phyloP scores from a whole-genome alignment of 2,329 filamentous ascomycete species.

The Fusarium xylarioides region DNA sequence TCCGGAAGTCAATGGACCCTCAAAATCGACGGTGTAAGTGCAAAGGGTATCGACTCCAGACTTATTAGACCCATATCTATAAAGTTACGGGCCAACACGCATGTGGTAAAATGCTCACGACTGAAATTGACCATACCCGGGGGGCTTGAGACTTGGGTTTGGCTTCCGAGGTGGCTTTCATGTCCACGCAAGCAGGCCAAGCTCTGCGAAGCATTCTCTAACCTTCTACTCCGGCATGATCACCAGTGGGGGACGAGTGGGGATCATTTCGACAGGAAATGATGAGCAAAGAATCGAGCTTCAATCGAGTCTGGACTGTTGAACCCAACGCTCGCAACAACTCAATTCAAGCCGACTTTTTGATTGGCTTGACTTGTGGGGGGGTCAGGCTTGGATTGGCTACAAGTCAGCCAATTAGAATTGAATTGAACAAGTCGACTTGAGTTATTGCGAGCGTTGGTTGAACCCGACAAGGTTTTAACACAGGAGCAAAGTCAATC shows the following conservation, averaged over 20 bases:
- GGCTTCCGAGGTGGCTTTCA: conserved; percentile 14
- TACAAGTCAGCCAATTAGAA: no score
- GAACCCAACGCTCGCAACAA: no score
- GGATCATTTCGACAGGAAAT: conserved; percentile 18
- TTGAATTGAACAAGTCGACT: no score
- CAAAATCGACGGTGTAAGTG: background rate
- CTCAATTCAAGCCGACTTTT: no score
- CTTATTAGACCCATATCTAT: conserved; percentile 6
- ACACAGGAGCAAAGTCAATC: conserved; percentile 15
- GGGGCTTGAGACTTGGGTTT: conserved; percentile 14
- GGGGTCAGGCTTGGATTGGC: no score
- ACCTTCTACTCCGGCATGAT: conserved; percentile 11
- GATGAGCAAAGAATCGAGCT: conserved; percentile 2
- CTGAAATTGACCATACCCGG: background rate
- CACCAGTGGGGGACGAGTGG: background rate
- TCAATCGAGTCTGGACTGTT: conserved; percentile 7
- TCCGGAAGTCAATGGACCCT: conserved; percentile 25
- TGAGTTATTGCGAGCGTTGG: no score
- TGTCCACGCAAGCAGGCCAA: conserved; percentile 21
- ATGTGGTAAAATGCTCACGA: conserved; percentile 1
- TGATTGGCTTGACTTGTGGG: no score
- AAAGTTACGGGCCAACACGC: background rate
- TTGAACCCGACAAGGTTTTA: conserved; percentile 22
- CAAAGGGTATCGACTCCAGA: conserved; percentile 5
- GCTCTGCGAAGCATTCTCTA: conserved; percentile 3